Evolutionary conservation across 208 protist species (phyloP), one percentile per base, ranked within the genome.

Genomic region (Trypanosoma avium): DNA sequence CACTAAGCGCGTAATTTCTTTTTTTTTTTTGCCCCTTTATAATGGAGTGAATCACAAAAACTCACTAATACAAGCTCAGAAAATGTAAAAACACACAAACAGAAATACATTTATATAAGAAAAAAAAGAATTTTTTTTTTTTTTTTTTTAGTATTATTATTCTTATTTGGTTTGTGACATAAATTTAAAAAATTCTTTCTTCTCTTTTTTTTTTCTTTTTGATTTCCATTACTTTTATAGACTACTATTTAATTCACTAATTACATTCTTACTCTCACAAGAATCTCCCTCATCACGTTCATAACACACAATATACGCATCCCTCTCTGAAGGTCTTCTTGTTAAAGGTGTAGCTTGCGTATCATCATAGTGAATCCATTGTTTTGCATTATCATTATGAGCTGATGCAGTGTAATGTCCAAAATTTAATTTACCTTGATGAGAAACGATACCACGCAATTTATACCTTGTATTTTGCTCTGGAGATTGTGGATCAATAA

Each of bases 281-380:
- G n/a, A 29, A 22, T 33, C 64, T 13, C 7, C 33, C 32, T 70
- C 43, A 7, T 72, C 60, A 9, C 70, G 82, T 66, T 94, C 82
- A 47, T 88, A 94, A 67, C 63, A 94, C 50, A 94, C 60, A 54
- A 94, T 84, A 70, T 88, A 94, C 24, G 88, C 88, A 30, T 75
- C 77, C 19, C 63, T 55, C 2, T 77, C 48, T 8, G 52, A 36
- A 21, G 77, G 76, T 0, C 72, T 75, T 24, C 43, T 19, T 42
- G 43, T 42, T 30, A 78, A 53, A 17, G 75, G 24, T 19, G 66
- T 75, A 30, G 72, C 73, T 52, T 58, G 58, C 1, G 73, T 69
- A 68, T 95, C 89, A 73, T 95, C 86, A 69, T 79, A 95, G 57
- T 85, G 62, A 33, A 92, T 76, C 86, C 89, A 95, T 48, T 78